Evolutionary conservation across 2,329 filamentous ascomycete genomes (phyloP).

Genomic region (Thelonectria rubi): DNA sequence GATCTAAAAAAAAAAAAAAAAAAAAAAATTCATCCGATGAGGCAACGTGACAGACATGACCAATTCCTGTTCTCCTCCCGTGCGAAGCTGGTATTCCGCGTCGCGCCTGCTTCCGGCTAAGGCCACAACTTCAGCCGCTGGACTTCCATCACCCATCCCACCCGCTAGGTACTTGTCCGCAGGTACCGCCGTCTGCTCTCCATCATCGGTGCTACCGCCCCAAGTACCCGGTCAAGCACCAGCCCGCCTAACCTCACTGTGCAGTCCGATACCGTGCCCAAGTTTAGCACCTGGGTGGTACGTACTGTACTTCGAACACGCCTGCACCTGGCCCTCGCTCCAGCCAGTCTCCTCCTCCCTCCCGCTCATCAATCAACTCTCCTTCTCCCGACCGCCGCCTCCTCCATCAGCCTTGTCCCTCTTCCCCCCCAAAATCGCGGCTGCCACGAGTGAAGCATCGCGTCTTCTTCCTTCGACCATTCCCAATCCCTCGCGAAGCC

Average conservation of each 20-base stretch:
- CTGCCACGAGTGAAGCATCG: slow-evolving; percentile 16
- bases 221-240: not conserved
- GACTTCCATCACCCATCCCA: no score
- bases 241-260: not conserved
- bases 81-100: not conserved
- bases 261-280: slow-evolving; percentile 6
- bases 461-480: slow-evolving; percentile 4
- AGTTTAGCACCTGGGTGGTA: slow-evolving; percentile 7
- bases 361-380: slow-evolving; percentile 21
- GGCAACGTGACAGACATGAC: not conserved
- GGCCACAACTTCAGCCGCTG: no score
- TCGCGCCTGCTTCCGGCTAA: not conserved
- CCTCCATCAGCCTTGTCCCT: slow-evolving; percentile 25
- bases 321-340: slow-evolving; percentile 5
- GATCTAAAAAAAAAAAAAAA: not conserved
- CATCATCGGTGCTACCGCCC: not conserved
- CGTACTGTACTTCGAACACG: slow-evolving; percentile 17
- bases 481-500: not conserved
- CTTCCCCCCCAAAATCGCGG: slow-evolving; percentile 15
- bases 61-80: not conserved
- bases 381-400: slow-evolving; percentile 25
- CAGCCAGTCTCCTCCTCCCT: slow-evolving; percentile 14
- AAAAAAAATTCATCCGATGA: not conserved
- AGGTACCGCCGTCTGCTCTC: no score
- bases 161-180: no score